Evolutionary conservation across 192 early-diverging fungal genomes (phyloP), one percentile per base, ranked within the genome.

Genomic region (Jimgerdemannia lactiflua): DNA sequence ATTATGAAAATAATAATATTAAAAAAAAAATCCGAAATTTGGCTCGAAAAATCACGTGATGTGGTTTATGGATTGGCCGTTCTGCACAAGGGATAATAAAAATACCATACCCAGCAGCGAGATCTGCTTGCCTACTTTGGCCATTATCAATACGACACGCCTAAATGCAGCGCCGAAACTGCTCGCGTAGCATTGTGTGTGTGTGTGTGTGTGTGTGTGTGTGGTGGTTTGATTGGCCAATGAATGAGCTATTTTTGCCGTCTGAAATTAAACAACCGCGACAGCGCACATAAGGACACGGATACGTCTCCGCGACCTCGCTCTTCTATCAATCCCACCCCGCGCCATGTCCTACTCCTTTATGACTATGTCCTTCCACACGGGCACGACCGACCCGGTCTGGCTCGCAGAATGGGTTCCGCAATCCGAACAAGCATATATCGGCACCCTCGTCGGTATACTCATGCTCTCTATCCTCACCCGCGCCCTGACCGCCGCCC

Each of bases 361-460:
- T 14, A 59, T 14, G 8, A 14, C 49, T 2, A 59, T 59, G 49
- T 59, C 77, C 6, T 87, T 87, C 54, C 73, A 78, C 17, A 54
- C 78, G 10, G 74, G 74, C 11, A 66, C 71, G 44, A 82, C 83
- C 14, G 80, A 82, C 29, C 70, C 79, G n/a, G 54, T 87, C 39
- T 87, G 84, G 82, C 79, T 83, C 3, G 73, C 79, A 7, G 71
- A 54, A 18, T 82, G 82, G 76, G 75, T 82, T 8, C 86, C 86
- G 4, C 66, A 20, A n/a, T 79, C 80, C 1, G 86, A 87, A 67
- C 70, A 78, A 40, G 77, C 82, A 39, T 85, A 84, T 19, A 84
- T 85, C 65, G 86, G 86, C 18, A 79, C 84, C 8, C 80, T 83
- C 41, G 71, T 87, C 20, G 84, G 82, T 42, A 72, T 87, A 7